phyloP scores from a whole-genome alignment of 2,329 filamentous ascomycete species.

The Botrytis medusae region DNA sequence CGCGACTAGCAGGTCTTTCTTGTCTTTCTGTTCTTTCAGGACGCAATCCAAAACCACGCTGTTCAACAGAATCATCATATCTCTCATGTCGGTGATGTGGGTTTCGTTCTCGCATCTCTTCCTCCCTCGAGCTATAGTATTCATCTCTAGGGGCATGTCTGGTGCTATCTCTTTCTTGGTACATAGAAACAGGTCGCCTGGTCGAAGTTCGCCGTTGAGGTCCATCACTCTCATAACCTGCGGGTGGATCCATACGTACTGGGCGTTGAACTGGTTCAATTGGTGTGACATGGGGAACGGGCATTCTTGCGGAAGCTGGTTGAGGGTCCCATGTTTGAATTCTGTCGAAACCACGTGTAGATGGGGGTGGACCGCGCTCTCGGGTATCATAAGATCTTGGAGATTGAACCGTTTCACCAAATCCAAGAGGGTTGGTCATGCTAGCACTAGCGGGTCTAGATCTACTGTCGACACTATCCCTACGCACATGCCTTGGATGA shows the following conservation, averaged over 20 bases:
- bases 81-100: constrained; percentile 33
- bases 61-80: constrained; percentile 36
- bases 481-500: constrained; percentile 46
- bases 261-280: constrained; percentile 35
- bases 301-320: constrained; percentile 42
- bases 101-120: constrained; percentile 27
- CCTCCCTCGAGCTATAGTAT: constrained; percentile 38
- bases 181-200: constrained; percentile 33
- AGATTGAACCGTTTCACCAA: constrained; percentile 31
- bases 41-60: constrained; percentile 31
- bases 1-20: constrained; percentile 10
- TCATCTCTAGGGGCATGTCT: constrained; percentile 34
- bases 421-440: constrained; percentile 29
- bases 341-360: constrained; percentile 70
- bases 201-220: constrained; percentile 40
- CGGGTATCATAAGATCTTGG: constrained; percentile 44
- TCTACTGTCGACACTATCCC: constrained; percentile 54
- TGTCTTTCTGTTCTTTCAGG: constrained; percentile 26
- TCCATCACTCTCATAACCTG: constrained; percentile 32
- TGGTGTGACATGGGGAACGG: constrained; percentile 42
- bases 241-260: constrained; percentile 29
- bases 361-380: constrained; percentile 58
- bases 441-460: constrained; percentile 37
- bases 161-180: constrained; percentile 34
- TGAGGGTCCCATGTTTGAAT: constrained; percentile 54